These are phyloP conservation scores for Starmerella geochares DNA, from an alignment of 805 yeast species.

Conservation along the genomic window DNA sequence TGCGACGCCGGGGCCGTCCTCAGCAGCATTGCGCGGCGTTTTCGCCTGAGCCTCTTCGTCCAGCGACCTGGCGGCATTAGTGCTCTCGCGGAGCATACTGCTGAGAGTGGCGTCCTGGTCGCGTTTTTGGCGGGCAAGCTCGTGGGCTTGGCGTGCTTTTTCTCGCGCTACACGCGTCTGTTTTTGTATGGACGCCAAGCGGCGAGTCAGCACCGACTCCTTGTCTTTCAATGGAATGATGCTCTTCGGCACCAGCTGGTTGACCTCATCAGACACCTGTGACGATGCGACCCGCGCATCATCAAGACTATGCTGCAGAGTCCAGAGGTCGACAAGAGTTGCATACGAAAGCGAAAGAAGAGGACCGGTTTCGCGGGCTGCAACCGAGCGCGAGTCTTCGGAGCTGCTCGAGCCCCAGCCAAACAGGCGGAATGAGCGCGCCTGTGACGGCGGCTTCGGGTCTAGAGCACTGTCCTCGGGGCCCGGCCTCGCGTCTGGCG, in stretches of 20 bases:
- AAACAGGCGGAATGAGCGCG: constrained; percentile 9
- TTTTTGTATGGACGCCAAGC: constrained; percentile 7
- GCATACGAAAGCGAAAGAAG: constrained; percentile 24
- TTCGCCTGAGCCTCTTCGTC: background rate
- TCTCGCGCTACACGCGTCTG: background rate
- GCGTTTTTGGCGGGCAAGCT: background rate
- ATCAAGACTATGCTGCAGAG: constrained; percentile 27
- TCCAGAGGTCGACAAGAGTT: constrained; percentile 27
- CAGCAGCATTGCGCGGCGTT: background rate
- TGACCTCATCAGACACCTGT: constrained; percentile 18
- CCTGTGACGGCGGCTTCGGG: background rate
- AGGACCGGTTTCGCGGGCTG: background rate
- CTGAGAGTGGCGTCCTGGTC: background rate
- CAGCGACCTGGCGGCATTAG: background rate
- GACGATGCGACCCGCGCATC: constrained; percentile 26
- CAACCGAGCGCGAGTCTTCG: background rate
- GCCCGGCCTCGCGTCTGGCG: background rate
- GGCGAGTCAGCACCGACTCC: constrained; percentile 10
- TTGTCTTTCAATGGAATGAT: constrained; percentile 11
- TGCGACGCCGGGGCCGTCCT: constrained; percentile 1
- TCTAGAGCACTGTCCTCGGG: background rate
- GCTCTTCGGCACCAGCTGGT: constrained; percentile 14
- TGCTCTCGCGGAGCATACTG: background rate
- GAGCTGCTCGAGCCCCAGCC: constrained; percentile 7
- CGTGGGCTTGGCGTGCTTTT: background rate